Evolutionary conservation across 257 asterid species (phyloP).

Genomic region (Haberlea rhodopensis): DNA sequence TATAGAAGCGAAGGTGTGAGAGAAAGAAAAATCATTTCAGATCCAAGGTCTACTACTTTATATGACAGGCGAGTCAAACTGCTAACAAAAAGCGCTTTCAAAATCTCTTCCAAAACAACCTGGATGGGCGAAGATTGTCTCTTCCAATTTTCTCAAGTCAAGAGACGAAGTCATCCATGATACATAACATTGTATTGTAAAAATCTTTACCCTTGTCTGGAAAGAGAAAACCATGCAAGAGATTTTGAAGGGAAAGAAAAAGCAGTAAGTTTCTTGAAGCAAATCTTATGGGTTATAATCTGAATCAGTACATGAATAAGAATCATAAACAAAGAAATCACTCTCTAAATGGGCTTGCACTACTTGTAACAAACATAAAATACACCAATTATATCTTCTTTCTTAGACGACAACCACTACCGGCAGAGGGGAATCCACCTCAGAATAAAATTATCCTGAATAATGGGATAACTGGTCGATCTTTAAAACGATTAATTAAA

Average conservation of each 20-base stretch:
- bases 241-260: background rate
- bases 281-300: background rate
- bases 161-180: background rate
- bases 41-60: conserved; percentile 1
- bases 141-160: background rate
- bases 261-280: background rate
- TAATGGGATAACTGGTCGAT: background rate
- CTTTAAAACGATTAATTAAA: background rate
- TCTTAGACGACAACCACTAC: background rate
- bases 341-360: background rate
- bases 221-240: background rate
- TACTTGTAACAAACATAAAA: conserved; percentile 7
- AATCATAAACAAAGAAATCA: background rate
- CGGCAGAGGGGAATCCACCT: background rate
- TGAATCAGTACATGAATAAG: background rate
- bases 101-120: background rate
- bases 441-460: background rate
- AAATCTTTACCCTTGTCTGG: background rate
- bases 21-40: background rate
- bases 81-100: background rate
- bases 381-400: background rate
- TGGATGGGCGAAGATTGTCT: background rate
- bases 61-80: conserved; percentile 1
- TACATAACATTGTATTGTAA: background rate
- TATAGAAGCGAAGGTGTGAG: background rate